These are phyloP conservation scores for Aspergillus pseudoterreus DNA, from an alignment of 2,329 filamentous ascomycete genomes.

Conservation along the genomic window DNA sequence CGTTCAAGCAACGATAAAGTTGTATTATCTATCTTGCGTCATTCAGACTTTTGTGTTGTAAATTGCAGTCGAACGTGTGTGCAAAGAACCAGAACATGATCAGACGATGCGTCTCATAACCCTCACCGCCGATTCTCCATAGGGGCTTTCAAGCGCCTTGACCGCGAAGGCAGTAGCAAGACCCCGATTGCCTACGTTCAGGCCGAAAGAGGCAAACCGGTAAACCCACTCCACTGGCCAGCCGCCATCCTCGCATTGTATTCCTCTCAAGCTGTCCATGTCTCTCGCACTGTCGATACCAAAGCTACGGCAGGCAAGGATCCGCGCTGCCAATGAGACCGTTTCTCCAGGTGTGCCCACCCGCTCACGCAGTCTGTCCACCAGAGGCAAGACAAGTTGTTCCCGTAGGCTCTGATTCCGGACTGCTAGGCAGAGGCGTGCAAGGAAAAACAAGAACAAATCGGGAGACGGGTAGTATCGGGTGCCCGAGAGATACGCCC, in stretches of 20 bases:
- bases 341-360: not conserved
- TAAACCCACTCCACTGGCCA: conserved; percentile 26
- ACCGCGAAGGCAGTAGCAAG: conserved; percentile 4
- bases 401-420: not conserved
- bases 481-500: conserved; percentile 31
- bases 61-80: no score
- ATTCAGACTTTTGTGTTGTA: no score
- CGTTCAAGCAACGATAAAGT: no score
- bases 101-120: no score
- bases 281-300: not conserved
- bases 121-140: not conserved
- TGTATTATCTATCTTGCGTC: no score
- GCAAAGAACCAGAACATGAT: no score
- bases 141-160: not conserved
- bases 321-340: not conserved
- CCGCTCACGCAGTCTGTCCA: conserved; percentile 1
- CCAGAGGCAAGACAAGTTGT: not conserved
- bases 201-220: conserved; percentile 1
- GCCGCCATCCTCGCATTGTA: conserved; percentile 33
- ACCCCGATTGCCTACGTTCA: not conserved
- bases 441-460: conserved; percentile 29
- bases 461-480: conserved; percentile 31
- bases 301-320: not conserved
- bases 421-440: conserved; percentile 5
- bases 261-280: conserved; percentile 17